Evolutionary conservation across 2,329 filamentous ascomycete genomes (phyloP), one percentile per base, ranked within the genome.

Genomic region (Penicillium sp.): DNA sequence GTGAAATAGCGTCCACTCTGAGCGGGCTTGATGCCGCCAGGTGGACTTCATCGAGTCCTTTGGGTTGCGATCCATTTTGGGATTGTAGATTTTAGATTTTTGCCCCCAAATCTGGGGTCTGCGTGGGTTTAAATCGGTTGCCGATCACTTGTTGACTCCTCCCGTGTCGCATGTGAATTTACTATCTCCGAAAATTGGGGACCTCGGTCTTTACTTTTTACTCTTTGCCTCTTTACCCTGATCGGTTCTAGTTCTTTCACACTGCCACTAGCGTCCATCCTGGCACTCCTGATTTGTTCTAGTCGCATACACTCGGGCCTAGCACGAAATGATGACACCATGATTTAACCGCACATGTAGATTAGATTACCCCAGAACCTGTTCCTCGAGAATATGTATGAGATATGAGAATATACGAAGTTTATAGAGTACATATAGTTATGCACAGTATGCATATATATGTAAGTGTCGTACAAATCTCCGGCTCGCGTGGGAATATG

Each of bases 11-110:
- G 49, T 57, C 58, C 58, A 61, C 22, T 60, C 54, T 22, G 54
- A 52, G 38, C 52, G 54, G 32, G 49, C 52, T 39, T 51, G 51
- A 6, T 11, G 48, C 27, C 58, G 57, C 58, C 58, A 61, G 44
- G 56, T 61, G 32, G 58, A 61, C 50, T 59, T 59, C 57, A 61
- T 61, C 5, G 58, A 61, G 52, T 61, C 57, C 41, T 58, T 55
- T 11, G 54, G 52, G 26, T 61, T 61, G 34, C 52, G 50, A 31
- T 49, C 53, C 46, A 52, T 57, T 29, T 24, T 20, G 18, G 1
- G 4, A 20, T 3, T 34, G 27, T 16, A 29, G 16, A 5, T 4
- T 11, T 9, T 23, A 10, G 34, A 11, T 26, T 34, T 24, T 23
- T 38, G 36, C 22, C 14, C 32, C 23, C 18, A 18, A 26, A 29